These are phyloP conservation scores for Vitis cinerea DNA, from an alignment of 164 flowering plant species.

Conservation along the genomic window DNA sequence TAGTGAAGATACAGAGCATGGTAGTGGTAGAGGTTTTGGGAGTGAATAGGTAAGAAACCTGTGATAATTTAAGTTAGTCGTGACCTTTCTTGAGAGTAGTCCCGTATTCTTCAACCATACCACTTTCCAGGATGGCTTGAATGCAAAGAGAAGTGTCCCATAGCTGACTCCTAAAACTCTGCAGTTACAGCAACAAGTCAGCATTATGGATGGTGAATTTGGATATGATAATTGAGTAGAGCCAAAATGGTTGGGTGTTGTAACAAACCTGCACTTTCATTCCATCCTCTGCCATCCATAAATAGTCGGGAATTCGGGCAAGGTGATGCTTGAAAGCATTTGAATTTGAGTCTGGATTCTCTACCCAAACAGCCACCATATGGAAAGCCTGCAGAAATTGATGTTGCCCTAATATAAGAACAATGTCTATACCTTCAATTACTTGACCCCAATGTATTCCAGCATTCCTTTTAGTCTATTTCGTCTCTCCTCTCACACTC, in stretches of 20 bases:
- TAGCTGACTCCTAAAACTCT: constrained; percentile 41
- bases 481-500: no score
- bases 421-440: no score
- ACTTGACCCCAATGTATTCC: no score
- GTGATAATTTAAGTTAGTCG: constrained; percentile 35
- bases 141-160: constrained; percentile 39
- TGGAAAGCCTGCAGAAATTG: constrained; percentile 24
- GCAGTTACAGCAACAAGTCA: constrained; percentile 26
- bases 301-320: constrained; percentile 43
- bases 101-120: constrained; percentile 29
- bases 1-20: no score
- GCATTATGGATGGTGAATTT: no score
- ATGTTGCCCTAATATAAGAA: no score
- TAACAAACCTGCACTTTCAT: constrained; percentile 40
- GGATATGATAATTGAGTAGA: not conserved
- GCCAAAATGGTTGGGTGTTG: no score
- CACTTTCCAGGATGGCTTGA: constrained; percentile 36
- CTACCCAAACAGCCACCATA: constrained; percentile 59
- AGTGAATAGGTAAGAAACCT: constrained; percentile 15
- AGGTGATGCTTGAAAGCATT: constrained; percentile 41
- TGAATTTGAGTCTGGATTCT: constrained; percentile 41
- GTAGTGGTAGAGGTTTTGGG: not conserved
- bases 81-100: constrained; percentile 33
- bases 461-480: no score
- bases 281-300: constrained; percentile 60